Conservation (phyloP, 495 filamentous ascomycete species). For the Tuber indicum region DNA sequence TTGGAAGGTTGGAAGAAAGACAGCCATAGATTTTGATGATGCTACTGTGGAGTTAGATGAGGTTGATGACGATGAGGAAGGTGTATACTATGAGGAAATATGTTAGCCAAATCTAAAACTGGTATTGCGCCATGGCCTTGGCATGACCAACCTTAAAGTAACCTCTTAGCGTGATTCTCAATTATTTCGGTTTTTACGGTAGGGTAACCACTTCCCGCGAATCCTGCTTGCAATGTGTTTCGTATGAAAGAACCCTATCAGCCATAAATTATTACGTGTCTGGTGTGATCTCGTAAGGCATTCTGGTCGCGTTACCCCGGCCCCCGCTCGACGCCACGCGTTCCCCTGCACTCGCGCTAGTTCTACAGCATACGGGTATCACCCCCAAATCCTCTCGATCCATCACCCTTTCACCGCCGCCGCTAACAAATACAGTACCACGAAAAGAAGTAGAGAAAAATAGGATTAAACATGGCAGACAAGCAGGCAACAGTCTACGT, state of each 20-base stretch:
- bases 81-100: no score
- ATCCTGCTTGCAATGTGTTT: neutral
- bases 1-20: no score
- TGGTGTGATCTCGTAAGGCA: neutral
- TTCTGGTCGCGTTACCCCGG: neutral
- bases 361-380: neutral
- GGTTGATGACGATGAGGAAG: no score
- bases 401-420: neutral
- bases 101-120: no score
- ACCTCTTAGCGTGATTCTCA: no score
- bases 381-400: neutral
- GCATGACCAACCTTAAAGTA: no score
- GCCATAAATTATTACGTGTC: neutral
- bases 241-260: neutral
- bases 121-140: no score
- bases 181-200: no score
- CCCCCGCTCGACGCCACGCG: neutral
- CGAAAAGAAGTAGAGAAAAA: neutral
- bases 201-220: neutral
- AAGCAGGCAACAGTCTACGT: constrained; percentile 94
- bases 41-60: no score
- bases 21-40: no score
- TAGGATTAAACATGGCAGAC: constrained; percentile 60
- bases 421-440: neutral
- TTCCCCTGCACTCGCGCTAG: neutral